A percentile compares a stretch with the other conserved stretches of the same genome.
These are phyloP conservation scores for Allium sativum DNA, from an alignment of 106 monocot genomes.

Conservation along the genomic window DNA sequence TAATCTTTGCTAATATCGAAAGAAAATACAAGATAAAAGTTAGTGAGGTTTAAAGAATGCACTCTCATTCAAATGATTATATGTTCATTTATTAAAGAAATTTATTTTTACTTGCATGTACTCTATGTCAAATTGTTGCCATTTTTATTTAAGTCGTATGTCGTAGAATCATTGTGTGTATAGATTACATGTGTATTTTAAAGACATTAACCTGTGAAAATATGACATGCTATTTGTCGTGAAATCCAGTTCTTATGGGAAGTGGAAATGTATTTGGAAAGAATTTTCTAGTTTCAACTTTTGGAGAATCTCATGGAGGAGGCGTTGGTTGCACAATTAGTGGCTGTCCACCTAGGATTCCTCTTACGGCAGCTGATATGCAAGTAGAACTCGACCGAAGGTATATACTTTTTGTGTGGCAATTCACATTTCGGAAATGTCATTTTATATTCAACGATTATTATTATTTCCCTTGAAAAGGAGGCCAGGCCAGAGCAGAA, in stretches of 20 bases:
- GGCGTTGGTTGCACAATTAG: slow-evolving; percentile 90
- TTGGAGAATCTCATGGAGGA: slow-evolving; percentile 95
- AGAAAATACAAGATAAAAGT: no score
- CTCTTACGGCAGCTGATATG: slow-evolving; percentile 72
- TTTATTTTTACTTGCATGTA: no score
- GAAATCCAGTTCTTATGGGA: slow-evolving; percentile 51
- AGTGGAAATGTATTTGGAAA: slow-evolving; percentile 76
- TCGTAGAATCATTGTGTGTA: no score
- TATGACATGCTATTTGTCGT: no score
- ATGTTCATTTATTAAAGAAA: no score
- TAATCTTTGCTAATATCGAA: no score
- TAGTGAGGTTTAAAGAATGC: no score
- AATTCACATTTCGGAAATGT: not conserved
- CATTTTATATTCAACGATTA: not conserved
- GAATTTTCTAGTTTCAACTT: slow-evolving; percentile 72
- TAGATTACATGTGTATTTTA: no score
- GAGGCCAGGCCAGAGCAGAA: slow-evolving; percentile 98
- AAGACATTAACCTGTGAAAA: no score
- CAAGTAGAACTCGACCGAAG: slow-evolving; percentile 92
- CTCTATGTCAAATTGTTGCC: no score
- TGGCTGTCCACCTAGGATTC: slow-evolving; percentile 89
- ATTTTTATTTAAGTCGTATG: no score
- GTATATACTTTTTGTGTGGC: slow-evolving; percentile 10
- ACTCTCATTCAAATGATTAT: no score
- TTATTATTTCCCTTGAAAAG: slow-evolving; percentile 20